phyloP scores from a whole-genome alignment of 345 rosid genomes.

The Arabidopsis thaliana region TAIR10.1 NC_003070.9:27442001-27442500 shows the following conservation, averaged over 20 bases:
- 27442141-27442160: too few species aligned
- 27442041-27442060: too few species aligned
- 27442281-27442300: background rate
- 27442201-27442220: background rate
- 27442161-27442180: too few species aligned
- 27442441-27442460: constrained; percentile 37
- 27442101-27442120: background rate
- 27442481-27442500: constrained; percentile 33
- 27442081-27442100: background rate
- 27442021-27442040: too few species aligned
- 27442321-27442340: constrained; percentile 47
- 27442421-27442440: constrained; percentile 33
- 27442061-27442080: too few species aligned
- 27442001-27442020: too few species aligned
- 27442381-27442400: constrained; percentile 28
- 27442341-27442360: constrained; percentile 35
- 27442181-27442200: background rate
- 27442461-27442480: constrained; percentile 37
- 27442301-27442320: constrained; percentile 42
- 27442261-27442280: constrained; percentile 9
- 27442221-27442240: too few species aligned
- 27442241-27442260: too few species aligned
- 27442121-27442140: too few species aligned
- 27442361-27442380: constrained; percentile 23
- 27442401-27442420: constrained; percentile 37